Conservation (phyloP, 2,329 filamentous ascomycete genomes). For the Colletotrichum sp. region DNA sequence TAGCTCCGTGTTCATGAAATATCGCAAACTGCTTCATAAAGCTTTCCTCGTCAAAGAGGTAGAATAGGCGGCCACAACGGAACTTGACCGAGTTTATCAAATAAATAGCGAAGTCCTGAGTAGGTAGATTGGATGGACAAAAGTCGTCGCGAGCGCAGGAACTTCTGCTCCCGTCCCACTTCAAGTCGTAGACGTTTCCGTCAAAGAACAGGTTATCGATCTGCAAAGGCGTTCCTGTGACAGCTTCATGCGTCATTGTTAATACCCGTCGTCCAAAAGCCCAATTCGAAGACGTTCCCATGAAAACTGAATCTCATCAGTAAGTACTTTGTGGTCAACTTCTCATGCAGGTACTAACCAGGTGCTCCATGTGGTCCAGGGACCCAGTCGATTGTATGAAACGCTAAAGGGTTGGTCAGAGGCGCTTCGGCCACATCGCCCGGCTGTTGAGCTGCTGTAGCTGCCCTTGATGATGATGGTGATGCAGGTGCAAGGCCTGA, state of each 20-base stretch:
- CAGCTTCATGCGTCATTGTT: background rate
- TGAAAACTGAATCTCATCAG: background rate
- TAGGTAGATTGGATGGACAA: background rate
- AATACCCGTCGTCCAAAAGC: background rate
- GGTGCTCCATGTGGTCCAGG: background rate
- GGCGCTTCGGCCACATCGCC: background rate
- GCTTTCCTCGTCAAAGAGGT: conserved; percentile 56
- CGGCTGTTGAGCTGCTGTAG: background rate
- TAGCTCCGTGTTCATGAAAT: background rate
- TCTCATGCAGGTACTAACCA: background rate
- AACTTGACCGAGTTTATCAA: conserved; percentile 62
- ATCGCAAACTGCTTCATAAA: conserved; percentile 41
- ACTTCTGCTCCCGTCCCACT: background rate
- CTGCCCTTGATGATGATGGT: background rate
- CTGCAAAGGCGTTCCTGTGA: background rate
- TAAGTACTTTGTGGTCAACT: background rate
- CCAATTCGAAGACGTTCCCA: background rate
- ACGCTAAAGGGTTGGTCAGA: background rate
- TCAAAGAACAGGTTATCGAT: background rate
- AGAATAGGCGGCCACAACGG: conserved; percentile 56
- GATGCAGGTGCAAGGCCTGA: background rate
- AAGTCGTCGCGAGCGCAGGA: background rate
- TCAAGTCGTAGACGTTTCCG: background rate
- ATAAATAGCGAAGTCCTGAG: conserved; percentile 40
- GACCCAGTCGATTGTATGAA: background rate